Evolutionary conservation across 202 grass and related monocot genomes (phyloP).

Genomic region (Eragrostis tef): DNA sequence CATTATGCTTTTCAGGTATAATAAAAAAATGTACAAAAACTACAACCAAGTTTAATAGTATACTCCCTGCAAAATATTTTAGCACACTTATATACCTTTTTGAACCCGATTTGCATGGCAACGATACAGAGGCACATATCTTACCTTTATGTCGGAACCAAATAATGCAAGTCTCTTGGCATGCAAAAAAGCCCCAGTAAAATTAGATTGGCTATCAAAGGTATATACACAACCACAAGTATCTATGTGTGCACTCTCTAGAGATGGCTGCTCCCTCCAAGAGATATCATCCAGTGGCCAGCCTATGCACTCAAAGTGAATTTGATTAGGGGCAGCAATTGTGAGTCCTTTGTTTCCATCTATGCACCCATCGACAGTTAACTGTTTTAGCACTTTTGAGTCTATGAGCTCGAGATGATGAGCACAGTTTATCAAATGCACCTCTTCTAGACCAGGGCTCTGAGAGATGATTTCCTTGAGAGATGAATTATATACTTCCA

Average conservation of each 20-base stretch:
- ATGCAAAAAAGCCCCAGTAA: constrained; percentile 1
- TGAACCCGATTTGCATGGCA: background rate
- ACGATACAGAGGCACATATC: background rate
- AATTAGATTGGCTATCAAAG: constrained; percentile 32
- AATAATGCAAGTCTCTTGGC: constrained; percentile 26
- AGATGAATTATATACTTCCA: background rate
- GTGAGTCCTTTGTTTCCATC: background rate
- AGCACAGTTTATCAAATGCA: constrained; percentile 37
- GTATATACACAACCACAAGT: background rate
- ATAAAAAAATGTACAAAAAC: background rate
- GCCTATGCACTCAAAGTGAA: constrained; percentile 35
- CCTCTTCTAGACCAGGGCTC: constrained; percentile 39
- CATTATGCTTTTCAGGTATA: background rate
- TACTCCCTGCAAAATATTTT: too few species aligned
- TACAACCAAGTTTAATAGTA: too few species aligned
- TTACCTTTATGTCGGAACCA: constrained; percentile 43
- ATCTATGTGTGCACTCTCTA: constrained; percentile 45
- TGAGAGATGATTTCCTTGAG: constrained; percentile 26
- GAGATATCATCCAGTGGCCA: constrained; percentile 36
- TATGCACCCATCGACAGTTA: constrained; percentile 33
- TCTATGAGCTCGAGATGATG: constrained; percentile 1
- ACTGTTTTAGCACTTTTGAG: constrained; percentile 42
- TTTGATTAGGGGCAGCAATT: constrained; percentile 32
- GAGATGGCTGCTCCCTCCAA: constrained; percentile 20
- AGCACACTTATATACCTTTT: too few species aligned